Base-by-base conservation (phyloP, 495 filamentous ascomycete genomes). In the Acidiella bohemica region DNA sequence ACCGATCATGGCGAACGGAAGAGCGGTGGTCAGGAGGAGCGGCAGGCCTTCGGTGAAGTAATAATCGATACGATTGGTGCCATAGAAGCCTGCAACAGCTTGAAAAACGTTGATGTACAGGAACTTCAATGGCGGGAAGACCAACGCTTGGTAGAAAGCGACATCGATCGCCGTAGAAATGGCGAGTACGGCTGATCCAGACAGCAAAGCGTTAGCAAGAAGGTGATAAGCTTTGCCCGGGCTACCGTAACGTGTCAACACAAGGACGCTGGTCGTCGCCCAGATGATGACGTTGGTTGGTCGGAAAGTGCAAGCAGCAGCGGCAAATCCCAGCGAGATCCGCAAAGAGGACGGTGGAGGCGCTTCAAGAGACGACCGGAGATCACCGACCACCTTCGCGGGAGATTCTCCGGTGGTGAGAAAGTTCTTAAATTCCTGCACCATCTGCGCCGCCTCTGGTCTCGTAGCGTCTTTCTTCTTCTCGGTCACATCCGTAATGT, bases 221-320 rank as follows among this genome's bases (percentile, higher is more conserved):
- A 92, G 64, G 22, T 72, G 53, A 10, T 14, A 13, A 4, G 29
- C 21, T 29, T 36, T 36, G 7, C 42, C 25, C 1, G 33, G 11
- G 21, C 21, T 32, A 24, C 36, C 20, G 27, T 32, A 18, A 2
- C 35, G 36, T 16, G 16, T 1, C 8, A 49, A 11, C 11, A 47
- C n/a, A 9, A 6, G n/a, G 25, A 28, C 12, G 5, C 25, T 30
- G 18, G 47, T 35, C 14, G 43, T 30, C 2, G 36, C 44, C 90
- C 90, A 99, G 44, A 96, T 78, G 29, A 96, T 59, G 26, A 81
- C 45, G 54, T 96, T 96, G 4, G 88, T 99, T 18, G 88, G 92
- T 5, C 90, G 76, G 18, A 99, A 66, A 23, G 95, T 70, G 60
- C 82, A 87, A 0, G 90, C 92, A 35, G 83, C 53, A 1, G 82